Conservation (phyloP, 164 flowering plant genomes). For the Cinnamomum chago region DNA sequence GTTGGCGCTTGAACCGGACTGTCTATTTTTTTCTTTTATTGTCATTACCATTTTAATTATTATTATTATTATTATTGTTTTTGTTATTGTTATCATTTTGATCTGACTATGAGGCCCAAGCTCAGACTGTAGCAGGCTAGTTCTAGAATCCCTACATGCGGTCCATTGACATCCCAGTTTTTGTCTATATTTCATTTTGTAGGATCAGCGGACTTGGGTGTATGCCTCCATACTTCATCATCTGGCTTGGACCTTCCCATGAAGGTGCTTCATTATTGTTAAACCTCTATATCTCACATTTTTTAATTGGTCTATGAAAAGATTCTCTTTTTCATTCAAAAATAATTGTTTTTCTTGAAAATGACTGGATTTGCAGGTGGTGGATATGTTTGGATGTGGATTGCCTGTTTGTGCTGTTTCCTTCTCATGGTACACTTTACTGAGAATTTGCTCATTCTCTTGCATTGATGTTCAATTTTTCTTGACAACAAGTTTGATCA, state of each 20-base stretch:
- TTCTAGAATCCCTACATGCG: too few species aligned
- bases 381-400: conserved; percentile 99
- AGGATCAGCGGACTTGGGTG: conserved; percentile 98
- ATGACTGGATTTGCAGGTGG: conserved; percentile 49
- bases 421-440: conserved; percentile 68
- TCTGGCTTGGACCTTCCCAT: conserved; percentile 98
- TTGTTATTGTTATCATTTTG: too few species aligned
- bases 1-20: too few species aligned
- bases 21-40: not conserved
- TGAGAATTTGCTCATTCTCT: not conserved
- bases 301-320: not conserved
- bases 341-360: not conserved
- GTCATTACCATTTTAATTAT: too few species aligned
- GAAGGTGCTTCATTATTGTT: conserved; percentile 47
- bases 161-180: not conserved
- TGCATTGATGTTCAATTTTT: not conserved
- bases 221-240: conserved; percentile 90
- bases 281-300: not conserved
- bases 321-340: not conserved
- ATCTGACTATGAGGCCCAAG: too few species aligned
- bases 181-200: conserved; percentile 10
- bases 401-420: conserved; percentile 96
- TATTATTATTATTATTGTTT: too few species aligned
- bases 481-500: too few species aligned
- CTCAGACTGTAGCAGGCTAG: too few species aligned